Conservation (phyloP, 176 grass and related monocot genomes). For the Chloris gayana region DNA sequence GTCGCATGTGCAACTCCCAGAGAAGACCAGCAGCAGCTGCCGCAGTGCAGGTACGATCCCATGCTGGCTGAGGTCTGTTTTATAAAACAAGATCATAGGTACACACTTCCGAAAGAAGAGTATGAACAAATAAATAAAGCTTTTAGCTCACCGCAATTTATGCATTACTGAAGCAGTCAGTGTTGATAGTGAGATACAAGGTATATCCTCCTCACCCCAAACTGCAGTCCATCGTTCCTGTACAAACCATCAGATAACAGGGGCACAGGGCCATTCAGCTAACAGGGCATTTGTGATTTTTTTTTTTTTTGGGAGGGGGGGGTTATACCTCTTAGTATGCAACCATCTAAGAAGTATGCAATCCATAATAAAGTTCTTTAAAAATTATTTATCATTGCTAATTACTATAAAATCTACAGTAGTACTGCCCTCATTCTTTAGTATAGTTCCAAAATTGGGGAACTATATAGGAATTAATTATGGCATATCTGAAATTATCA, state of each 20-base stretch:
- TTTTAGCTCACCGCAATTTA: constrained; percentile 70
- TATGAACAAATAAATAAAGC: neutral
- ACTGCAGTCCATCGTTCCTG: constrained; percentile 72
- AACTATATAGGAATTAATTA: neutral
- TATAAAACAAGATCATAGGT: constrained; percentile 1
- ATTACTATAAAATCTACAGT: neutral
- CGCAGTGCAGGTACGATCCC: constrained; percentile 87
- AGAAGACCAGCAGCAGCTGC: constrained; percentile 84
- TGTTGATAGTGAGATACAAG: constrained; percentile 71
- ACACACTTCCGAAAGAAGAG: neutral
- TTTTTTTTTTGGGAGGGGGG: no score
- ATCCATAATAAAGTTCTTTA: neutral
- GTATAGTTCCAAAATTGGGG: neutral
- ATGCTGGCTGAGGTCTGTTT: constrained; percentile 84
- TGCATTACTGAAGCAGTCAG: constrained; percentile 91
- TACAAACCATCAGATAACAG: constrained; percentile 24
- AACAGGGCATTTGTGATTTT: neutral
- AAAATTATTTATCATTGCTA: neutral
- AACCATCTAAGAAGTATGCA: neutral
- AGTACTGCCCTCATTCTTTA: neutral
- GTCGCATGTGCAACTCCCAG: constrained; percentile 59
- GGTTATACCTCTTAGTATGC: neutral
- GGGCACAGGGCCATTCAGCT: neutral
- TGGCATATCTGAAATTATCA: neutral
- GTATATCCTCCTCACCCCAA: constrained; percentile 76